phyloP scores from a whole-genome alignment of 176 grass and related monocot species.

The Neostapfia colusana region DNA sequence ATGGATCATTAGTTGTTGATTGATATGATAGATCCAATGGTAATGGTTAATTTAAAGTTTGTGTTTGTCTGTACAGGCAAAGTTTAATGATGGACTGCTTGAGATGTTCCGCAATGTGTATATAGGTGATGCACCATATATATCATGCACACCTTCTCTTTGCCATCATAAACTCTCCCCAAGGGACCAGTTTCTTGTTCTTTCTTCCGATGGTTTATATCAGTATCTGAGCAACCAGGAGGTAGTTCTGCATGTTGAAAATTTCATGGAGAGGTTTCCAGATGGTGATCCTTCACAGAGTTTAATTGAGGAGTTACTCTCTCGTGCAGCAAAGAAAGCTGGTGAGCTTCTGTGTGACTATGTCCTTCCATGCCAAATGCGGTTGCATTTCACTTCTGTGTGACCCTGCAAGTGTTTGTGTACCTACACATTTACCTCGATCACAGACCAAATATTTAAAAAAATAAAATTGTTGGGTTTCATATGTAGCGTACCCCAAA shows the following conservation, averaged over 20 bases:
- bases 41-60: constrained; percentile 26
- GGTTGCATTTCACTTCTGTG: constrained; percentile 1
- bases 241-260: constrained; percentile 87
- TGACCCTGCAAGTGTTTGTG: constrained; percentile 29
- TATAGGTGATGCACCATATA: constrained; percentile 67
- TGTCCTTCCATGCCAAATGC: constrained; percentile 6
- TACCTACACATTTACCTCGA: constrained; percentile 1
- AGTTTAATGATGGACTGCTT: constrained; percentile 72
- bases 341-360: constrained; percentile 48
- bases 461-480: too few species aligned
- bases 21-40: background rate
- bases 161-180: constrained; percentile 65
- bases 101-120: constrained; percentile 91
- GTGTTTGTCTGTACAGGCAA: constrained; percentile 49
- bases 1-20: background rate
- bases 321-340: constrained; percentile 83
- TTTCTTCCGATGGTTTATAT: constrained; percentile 94
- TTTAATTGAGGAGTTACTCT: constrained; percentile 91
- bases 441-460: background rate
- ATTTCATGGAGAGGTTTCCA: constrained; percentile 87
- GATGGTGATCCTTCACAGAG: constrained; percentile 94
- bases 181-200: constrained; percentile 81
- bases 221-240: constrained; percentile 93
- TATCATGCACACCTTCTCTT: constrained; percentile 81
- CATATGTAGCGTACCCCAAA: too few species aligned